Percentiles rank a stretch among this genome's conserved stretches.
Conservation (phyloP, 495 filamentous ascomycete species). For the Xylaria nigripes region DNA sequence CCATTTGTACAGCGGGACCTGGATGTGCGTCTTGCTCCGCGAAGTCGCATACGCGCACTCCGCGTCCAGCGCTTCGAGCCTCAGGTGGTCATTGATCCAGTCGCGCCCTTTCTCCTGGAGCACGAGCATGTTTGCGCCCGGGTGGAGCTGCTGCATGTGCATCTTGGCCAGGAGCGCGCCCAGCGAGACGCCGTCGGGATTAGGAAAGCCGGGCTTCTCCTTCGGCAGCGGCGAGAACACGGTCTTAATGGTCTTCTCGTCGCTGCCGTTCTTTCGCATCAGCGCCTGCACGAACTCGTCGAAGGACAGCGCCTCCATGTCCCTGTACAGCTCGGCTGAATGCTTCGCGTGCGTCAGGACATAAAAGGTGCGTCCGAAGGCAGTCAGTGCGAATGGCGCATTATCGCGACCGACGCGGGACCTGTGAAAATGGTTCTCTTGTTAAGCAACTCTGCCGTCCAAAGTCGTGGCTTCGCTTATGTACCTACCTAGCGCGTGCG, state of each 20-base stretch:
- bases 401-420: too few species aligned
- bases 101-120: constrained; percentile 3
- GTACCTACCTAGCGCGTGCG: too few species aligned
- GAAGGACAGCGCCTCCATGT: too few species aligned
- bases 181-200: constrained; percentile 8
- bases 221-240: constrained; percentile 1
- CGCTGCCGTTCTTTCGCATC: constrained; percentile 7
- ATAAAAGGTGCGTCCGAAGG: constrained; percentile 12
- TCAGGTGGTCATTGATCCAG: constrained; percentile 13
- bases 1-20: constrained; percentile 10
- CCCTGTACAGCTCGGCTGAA: too few species aligned
- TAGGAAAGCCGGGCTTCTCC: constrained; percentile 12
- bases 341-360: constrained; percentile 10
- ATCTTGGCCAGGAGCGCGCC: constrained; percentile 5
- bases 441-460: too few species aligned
- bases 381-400: constrained; percentile 12
- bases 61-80: too few species aligned
- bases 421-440: too few species aligned
- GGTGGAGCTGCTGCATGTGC: constrained; percentile 13
- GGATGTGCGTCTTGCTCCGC: too few species aligned
- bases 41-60: too few species aligned
- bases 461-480: too few species aligned
- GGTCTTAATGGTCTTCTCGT: constrained; percentile 7
- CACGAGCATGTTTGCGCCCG: constrained; percentile 9
- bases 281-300: constrained; percentile 10